Evolutionary conservation across 2,329 filamentous ascomycete genomes (phyloP), one percentile per base, ranked within the genome.

Genomic region (Cucurbitaria berberidis): DNA sequence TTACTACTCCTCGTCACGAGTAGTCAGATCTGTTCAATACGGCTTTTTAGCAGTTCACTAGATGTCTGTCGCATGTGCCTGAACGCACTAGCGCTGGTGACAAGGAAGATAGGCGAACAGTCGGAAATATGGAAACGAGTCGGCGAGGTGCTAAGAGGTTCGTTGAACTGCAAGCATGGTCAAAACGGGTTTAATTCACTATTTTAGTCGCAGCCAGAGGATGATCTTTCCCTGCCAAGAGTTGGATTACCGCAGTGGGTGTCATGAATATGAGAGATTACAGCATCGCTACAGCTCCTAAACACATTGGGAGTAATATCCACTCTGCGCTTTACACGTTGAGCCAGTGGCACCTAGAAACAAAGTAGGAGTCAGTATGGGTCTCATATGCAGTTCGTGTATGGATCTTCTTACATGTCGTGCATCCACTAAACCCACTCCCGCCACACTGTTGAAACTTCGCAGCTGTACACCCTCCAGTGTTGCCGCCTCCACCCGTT

Each of bases 401-500:
- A 19, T n/a, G n/a, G n/a, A n/a, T n/a, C n/a, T n/a, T n/a, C n/a
- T n/a, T n/a, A n/a, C 66, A 59, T 1, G 69, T 70, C 15, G 55
- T 63, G 47, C 51, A 75, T 19, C 55, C 63, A 46, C 45, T 63
- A 10, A n/a, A 42, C 10, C 40, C 40, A 8, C 24, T 27, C 32
- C 72, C 74, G 32, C 72, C 73, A 55, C 72, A 75, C 52, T 75
- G 71, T 11, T 48, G 56, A 39, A 63, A 75, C 29, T 66, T 66
- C 1, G 51, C 61, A n/a, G 56, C 53, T 1, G 55, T 51, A 38
- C 61, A 64, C 11, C 35, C 51, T n/a, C 61, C 64, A 43, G 44
- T 22, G 15, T 15, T 24, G 18, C 51, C 55, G 21, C 45, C 38
- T n/a, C 52, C 56, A 22, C n/a, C 53, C 13, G 62, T 55, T 8